A percentile compares a stretch with the other conserved stretches of the same genome.
Conservation (phyloP, 495 filamentous ascomycete genomes). For the Neurospora tetrasperma region DNA sequence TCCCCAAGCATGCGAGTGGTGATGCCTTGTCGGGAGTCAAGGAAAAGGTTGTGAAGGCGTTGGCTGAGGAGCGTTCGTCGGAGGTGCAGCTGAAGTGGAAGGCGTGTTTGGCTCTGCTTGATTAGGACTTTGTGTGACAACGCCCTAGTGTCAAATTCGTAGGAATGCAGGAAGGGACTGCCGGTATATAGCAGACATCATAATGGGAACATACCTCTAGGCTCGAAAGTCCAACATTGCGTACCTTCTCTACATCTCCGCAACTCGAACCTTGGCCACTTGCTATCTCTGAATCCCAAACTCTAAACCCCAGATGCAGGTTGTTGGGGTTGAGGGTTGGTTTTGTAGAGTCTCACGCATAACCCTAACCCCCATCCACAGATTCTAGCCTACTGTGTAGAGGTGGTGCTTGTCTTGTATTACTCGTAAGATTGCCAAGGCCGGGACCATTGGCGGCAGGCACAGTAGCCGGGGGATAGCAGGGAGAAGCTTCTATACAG, state of each 20-base stretch:
- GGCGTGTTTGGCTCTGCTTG: conserved; percentile 11
- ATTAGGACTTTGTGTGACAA: neutral
- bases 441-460: neutral
- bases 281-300: neutral
- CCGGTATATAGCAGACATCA: neutral
- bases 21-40: conserved; percentile 2
- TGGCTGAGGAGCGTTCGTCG: conserved; percentile 28
- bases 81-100: conserved; percentile 33
- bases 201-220: neutral
- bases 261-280: neutral
- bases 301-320: neutral
- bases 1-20: conserved; percentile 2
- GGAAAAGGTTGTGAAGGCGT: conserved; percentile 18
- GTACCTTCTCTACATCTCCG: neutral
- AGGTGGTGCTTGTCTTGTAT: too few relatives aligned
- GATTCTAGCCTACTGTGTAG: too few relatives aligned
- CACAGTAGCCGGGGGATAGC: neutral
- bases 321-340: neutral
- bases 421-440: too few relatives aligned
- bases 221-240: neutral
- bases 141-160: neutral
- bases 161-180: neutral
- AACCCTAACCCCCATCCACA: neutral
- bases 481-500: neutral
- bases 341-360: too few relatives aligned